Conservation (phyloP, 2,329 filamentous ascomycete genomes). For the Hirsutella minnesotensis region DNA sequence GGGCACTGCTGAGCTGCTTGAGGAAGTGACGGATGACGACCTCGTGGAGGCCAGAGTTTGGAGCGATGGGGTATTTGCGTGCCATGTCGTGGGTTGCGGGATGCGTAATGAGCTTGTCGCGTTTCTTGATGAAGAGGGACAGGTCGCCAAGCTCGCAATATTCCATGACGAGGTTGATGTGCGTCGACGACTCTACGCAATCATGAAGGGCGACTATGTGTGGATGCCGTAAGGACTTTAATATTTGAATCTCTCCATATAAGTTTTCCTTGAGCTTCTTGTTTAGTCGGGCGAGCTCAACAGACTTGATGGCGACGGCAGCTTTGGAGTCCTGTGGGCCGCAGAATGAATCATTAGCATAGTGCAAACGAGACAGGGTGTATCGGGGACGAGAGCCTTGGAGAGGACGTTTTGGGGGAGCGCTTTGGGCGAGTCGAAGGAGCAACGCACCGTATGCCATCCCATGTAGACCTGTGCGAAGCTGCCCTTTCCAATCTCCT, state of each 20-base stretch:
- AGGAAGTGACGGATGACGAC: conserved; percentile 94
- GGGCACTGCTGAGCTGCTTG: conserved; percentile 84
- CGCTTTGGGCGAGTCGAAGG: not conserved
- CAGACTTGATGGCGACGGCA: conserved; percentile 91
- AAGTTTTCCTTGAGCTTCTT: conserved; percentile 96
- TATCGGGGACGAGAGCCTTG: too few species aligned
- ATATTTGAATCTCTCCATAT: conserved; percentile 87
- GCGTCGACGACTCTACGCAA: conserved; percentile 73
- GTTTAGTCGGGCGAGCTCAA: conserved; percentile 81
- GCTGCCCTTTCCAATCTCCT: conserved; percentile 93
- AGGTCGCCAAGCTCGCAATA: conserved; percentile 93
- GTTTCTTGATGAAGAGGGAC: conserved; percentile 91
- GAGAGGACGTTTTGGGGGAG: not conserved
- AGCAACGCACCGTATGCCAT: conserved; percentile 55
- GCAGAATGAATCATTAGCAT: not conserved
- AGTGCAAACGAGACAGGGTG: not conserved
- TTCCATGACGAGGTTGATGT: conserved; percentile 98
- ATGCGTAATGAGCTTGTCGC: conserved; percentile 67
- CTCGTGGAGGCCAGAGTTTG: conserved; percentile 81
- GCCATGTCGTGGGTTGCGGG: conserved; percentile 82
- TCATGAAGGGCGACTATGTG: conserved; percentile 96
- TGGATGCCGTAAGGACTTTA: conserved; percentile 86
- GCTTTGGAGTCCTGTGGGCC: conserved; percentile 58
- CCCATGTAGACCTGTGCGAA: conserved; percentile 93
- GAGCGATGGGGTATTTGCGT: conserved; percentile 77